A percentile compares a stretch with the other conserved stretches of the same genome.
Evolutionary conservation across 352 stramenopile genomes (phyloP).

Genomic region (Pilasporangium apinafurcum): DNA sequence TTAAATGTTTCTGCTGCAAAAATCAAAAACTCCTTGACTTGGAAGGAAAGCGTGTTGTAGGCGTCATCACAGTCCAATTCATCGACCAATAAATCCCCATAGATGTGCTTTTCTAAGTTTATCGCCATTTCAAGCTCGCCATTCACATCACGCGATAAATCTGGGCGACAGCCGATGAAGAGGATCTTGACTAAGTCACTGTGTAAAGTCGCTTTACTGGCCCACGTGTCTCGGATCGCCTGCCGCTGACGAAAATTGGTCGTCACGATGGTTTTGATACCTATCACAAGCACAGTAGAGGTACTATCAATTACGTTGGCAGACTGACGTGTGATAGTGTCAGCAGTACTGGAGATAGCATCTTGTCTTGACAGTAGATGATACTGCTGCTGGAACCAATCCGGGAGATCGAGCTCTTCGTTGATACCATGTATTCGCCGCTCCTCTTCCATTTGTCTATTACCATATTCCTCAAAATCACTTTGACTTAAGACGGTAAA

Average conservation of each 20-base stretch:
- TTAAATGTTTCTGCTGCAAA: slow-evolving; percentile 12
- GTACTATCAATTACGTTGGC: no score
- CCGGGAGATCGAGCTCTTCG: slow-evolving; percentile 5
- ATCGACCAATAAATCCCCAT: slow-evolving; percentile 36
- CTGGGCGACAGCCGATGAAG: slow-evolving; percentile 19
- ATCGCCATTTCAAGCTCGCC: slow-evolving; percentile 4
- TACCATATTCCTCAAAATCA: slow-evolving; percentile 1
- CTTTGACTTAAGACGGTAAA: slow-evolving; percentile 1
- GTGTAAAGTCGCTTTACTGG: slow-evolving; percentile 5
- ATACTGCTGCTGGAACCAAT: not conserved
- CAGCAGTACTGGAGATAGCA: no score
- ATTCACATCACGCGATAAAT: not conserved
- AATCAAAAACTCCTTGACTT: slow-evolving; percentile 54
- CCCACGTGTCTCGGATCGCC: slow-evolving; percentile 35
- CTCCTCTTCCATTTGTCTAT: not conserved
- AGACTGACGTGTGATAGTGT: no score
- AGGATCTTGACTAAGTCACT: slow-evolving; percentile 8
- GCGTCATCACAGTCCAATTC: slow-evolving; percentile 45
- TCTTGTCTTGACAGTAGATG: not conserved
- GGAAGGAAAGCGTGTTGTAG: slow-evolving; percentile 40
- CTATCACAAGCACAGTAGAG: slow-evolving; percentile 25
- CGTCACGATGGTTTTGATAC: slow-evolving; percentile 32
- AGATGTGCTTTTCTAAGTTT: slow-evolving; percentile 22
- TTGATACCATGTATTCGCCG: not conserved
- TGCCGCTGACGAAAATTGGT: slow-evolving; percentile 25